Evolutionary conservation across 805 yeast genomes (phyloP).

Genomic region (Saccharomycopsis babjevae): DNA sequence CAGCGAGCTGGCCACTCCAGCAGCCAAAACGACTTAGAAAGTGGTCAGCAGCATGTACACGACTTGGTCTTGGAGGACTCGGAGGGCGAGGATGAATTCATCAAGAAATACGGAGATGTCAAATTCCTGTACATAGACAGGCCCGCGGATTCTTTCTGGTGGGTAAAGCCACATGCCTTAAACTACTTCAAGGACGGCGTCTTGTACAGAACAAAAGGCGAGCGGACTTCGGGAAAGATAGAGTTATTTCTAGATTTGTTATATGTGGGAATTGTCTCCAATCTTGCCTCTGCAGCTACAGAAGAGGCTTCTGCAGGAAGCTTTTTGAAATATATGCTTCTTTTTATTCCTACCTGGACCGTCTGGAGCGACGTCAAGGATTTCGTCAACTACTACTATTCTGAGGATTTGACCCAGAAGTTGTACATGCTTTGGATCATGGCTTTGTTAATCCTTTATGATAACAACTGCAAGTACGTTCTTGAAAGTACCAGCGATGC

Average conservation of each 20-base stretch:
- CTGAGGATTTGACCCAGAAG: slow-evolving; percentile 48
- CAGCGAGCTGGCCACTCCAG: too few species aligned
- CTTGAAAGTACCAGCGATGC: slow-evolving; percentile 30
- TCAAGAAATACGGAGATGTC: slow-evolving; percentile 37
- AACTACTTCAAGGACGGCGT: slow-evolving; percentile 51
- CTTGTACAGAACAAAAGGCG: slow-evolving; percentile 44
- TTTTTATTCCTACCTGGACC: slow-evolving; percentile 51
- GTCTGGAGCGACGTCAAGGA: slow-evolving; percentile 60
- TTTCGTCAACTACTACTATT: slow-evolving; percentile 52
- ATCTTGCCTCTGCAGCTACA: slow-evolving; percentile 44
- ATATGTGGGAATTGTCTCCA: slow-evolving; percentile 55
- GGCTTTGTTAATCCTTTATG: slow-evolving; percentile 38
- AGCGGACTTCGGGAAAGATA: slow-evolving; percentile 39
- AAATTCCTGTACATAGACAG: slow-evolving; percentile 33
- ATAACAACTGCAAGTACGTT: slow-evolving; percentile 36
- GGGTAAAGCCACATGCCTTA: slow-evolving; percentile 46
- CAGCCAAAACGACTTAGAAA: too few species aligned
- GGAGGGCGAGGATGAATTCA: slow-evolving; percentile 26
- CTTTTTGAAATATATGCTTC: slow-evolving; percentile 36
- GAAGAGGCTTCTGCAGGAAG: slow-evolving; percentile 39
- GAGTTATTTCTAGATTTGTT: slow-evolving; percentile 55
- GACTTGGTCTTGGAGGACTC: background rate
- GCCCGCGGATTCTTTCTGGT: slow-evolving; percentile 27
- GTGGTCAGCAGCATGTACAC: background rate
- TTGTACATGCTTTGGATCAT: slow-evolving; percentile 44